These are phyloP conservation scores for Aureobasidium zeae DNA, from an alignment of 2,329 filamentous ascomycete genomes.

Conservation along the genomic window DNA sequence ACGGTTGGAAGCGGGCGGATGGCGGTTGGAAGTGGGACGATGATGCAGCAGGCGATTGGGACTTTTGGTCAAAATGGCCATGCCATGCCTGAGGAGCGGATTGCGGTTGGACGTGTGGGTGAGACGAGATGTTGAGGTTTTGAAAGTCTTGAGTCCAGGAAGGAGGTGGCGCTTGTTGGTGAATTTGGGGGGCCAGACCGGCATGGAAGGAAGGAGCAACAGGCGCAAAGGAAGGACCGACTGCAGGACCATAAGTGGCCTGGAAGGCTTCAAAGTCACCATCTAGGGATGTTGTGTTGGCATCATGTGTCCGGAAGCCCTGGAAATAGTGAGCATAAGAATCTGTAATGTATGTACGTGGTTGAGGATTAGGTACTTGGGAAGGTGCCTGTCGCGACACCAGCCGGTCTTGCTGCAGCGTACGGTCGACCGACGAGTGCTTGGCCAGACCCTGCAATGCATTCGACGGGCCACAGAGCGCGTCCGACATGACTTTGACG, in stretches of 20 bases:
- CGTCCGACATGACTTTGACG: slow-evolving; percentile 49
- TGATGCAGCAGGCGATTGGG: background rate
- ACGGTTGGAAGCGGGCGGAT: background rate
- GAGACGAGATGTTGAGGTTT: slow-evolving; percentile 34
- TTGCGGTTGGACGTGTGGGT: slow-evolving; percentile 37
- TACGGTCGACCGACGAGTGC: slow-evolving; percentile 58
- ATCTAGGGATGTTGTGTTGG: slow-evolving; percentile 48
- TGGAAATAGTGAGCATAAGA: slow-evolving; percentile 30
- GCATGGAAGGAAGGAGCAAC: slow-evolving; percentile 26
- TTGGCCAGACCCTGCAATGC: slow-evolving; percentile 64
- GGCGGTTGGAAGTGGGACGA: slow-evolving; percentile 22
- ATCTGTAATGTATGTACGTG: no score
- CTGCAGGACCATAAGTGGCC: slow-evolving; percentile 35
- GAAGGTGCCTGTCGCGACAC: slow-evolving; percentile 44
- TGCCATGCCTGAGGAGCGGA: slow-evolving; percentile 32
- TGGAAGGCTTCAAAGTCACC: slow-evolving; percentile 63
- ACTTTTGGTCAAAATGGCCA: slow-evolving; percentile 31
- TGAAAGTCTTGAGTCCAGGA: slow-evolving; percentile 43
- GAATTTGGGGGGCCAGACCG: slow-evolving; percentile 29
- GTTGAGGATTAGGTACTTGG: slow-evolving; percentile 46
- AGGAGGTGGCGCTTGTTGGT: slow-evolving; percentile 22
- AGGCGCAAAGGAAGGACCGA: slow-evolving; percentile 29
- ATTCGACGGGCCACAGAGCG: slow-evolving; percentile 66
- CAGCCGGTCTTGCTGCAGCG: slow-evolving; percentile 63
- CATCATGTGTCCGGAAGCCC: slow-evolving; percentile 53